Percentiles rank a stretch among this genome's conserved stretches.
phyloP scores from a whole-genome alignment of 108 stramenopile genomes.

The Cyclotella sp. region DNA sequence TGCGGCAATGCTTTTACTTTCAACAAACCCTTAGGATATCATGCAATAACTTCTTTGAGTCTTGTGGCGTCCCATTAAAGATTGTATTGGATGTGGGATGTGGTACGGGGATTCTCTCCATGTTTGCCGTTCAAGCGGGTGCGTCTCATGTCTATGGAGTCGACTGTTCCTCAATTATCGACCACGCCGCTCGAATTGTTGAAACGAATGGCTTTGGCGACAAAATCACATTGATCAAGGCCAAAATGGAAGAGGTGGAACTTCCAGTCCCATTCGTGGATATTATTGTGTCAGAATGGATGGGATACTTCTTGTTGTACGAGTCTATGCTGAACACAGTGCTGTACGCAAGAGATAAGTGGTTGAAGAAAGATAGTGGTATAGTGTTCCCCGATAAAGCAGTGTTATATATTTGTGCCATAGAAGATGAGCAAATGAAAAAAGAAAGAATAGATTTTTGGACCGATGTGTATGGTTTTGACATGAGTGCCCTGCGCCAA shows the following conservation, averaged over 20 bases:
- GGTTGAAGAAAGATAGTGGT: constrained; percentile 74
- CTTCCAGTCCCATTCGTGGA: constrained; percentile 89
- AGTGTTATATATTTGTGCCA: constrained; percentile 83
- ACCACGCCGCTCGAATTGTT: constrained; percentile 85
- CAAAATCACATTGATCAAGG: constrained; percentile 83
- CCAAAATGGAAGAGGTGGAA: constrained; percentile 94
- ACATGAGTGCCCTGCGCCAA: constrained; percentile 93
- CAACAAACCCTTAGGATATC: not conserved
- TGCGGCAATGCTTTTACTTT: not conserved
- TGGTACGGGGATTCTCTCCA: constrained; percentile 92
- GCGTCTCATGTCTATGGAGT: constrained; percentile 93
- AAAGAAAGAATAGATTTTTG: constrained; percentile 87
- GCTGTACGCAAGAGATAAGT: constrained; percentile 90
- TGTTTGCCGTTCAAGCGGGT: constrained; percentile 94
- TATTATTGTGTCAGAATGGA: constrained; percentile 98
- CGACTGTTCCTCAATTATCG: constrained; percentile 90
- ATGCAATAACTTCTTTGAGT: not conserved
- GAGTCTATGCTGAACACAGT: constrained; percentile 98
- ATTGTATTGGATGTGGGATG: constrained; percentile 96
- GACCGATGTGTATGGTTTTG: constrained; percentile 97
- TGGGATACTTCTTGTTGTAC: constrained; percentile 98
- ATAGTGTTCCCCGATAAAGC: constrained; percentile 95
- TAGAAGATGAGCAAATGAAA: constrained; percentile 89
- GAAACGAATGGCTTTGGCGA: constrained; percentile 83
- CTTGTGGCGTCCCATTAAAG: constrained; percentile 1